Conservation (phyloP, 805 yeast genomes). For the Kuraishia floccosa region DNA sequence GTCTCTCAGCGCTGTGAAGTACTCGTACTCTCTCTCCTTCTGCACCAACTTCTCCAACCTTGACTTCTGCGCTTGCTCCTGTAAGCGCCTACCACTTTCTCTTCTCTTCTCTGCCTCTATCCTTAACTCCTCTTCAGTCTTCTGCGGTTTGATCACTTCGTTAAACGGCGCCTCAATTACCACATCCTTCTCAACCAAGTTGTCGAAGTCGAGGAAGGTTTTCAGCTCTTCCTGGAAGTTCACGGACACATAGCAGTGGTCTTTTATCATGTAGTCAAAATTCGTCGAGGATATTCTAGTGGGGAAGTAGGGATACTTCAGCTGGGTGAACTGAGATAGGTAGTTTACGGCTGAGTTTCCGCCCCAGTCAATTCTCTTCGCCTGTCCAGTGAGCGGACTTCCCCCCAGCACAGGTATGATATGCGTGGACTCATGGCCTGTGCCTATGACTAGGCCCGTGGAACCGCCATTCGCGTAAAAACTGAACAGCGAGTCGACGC, state of each 20-base stretch:
- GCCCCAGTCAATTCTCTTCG: conserved; percentile 88
- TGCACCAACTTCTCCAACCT: conserved; percentile 71
- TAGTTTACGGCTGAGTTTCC: conserved; percentile 65
- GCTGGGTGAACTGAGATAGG: conserved; percentile 46
- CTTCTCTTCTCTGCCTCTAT: conserved; percentile 67
- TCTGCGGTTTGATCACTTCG: conserved; percentile 54
- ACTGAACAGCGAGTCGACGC: conserved; percentile 76
- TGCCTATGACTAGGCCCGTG: conserved; percentile 68
- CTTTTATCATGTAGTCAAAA: conserved; percentile 54
- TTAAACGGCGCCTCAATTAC: conserved; percentile 76
- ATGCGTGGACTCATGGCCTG: conserved; percentile 77
- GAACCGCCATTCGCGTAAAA: conserved; percentile 50
- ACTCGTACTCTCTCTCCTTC: conserved; percentile 69
- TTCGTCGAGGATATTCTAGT: conserved; percentile 54
- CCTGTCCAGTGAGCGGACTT: conserved; percentile 47
- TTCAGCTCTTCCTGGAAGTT: conserved; percentile 58
- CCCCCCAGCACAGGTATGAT: conserved; percentile 76
- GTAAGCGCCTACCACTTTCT: conserved; percentile 81
- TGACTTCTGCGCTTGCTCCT: conserved; percentile 84
- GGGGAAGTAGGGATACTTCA: conserved; percentile 92
- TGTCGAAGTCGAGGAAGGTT: conserved; percentile 44
- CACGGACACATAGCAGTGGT: conserved; percentile 67
- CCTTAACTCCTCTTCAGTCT: conserved; percentile 74
- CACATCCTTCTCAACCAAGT: conserved; percentile 57
- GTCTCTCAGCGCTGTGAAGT: conserved; percentile 49